Conservation (phyloP, 305 asterid genomes). For the Rubia tinctorum region DNA sequence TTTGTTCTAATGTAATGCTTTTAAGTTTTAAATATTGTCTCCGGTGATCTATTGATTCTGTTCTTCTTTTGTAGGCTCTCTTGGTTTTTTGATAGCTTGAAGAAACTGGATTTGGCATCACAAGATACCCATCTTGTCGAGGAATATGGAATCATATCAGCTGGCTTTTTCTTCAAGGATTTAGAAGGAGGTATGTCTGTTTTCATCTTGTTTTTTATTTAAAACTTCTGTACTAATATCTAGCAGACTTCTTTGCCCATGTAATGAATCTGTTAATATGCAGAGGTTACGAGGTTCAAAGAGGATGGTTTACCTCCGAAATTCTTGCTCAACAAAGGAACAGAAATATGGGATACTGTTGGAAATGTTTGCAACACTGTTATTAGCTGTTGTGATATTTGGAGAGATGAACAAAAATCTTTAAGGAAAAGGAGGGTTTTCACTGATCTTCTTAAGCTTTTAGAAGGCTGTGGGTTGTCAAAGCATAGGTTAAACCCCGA, state of each 20-base stretch:
- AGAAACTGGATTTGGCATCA: slow-evolving; percentile 32
- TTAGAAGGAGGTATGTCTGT: slow-evolving; percentile 26
- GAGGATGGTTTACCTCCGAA: slow-evolving; percentile 34
- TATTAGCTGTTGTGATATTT: slow-evolving; percentile 55
- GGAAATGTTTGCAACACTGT: slow-evolving; percentile 40
- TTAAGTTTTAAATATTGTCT: background rate
- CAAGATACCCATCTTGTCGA: slow-evolving; percentile 24
- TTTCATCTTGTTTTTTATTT: background rate
- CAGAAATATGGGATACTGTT: slow-evolving; percentile 48
- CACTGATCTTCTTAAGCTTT: slow-evolving; percentile 64
- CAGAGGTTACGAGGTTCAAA: slow-evolving; percentile 40
- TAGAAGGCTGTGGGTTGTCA: slow-evolving; percentile 71
- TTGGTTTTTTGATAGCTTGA: slow-evolving; percentile 64
- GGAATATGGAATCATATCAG: slow-evolving; percentile 27
- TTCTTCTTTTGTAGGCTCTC: slow-evolving; percentile 37
- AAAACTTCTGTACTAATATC: background rate
- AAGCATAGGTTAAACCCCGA: slow-evolving; percentile 50
- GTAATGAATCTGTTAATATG: slow-evolving; percentile 21
- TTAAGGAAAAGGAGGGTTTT: slow-evolving; percentile 64
- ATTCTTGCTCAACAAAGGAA: slow-evolving; percentile 36
- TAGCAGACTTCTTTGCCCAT: background rate
- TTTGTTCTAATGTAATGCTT: background rate
- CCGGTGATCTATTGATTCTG: slow-evolving; percentile 12
- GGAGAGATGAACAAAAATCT: slow-evolving; percentile 69
- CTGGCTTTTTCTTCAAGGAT: slow-evolving; percentile 15